Evolutionary conservation across 495 filamentous ascomycete species (phyloP).

Genomic region (Aspergillus baeticus): DNA sequence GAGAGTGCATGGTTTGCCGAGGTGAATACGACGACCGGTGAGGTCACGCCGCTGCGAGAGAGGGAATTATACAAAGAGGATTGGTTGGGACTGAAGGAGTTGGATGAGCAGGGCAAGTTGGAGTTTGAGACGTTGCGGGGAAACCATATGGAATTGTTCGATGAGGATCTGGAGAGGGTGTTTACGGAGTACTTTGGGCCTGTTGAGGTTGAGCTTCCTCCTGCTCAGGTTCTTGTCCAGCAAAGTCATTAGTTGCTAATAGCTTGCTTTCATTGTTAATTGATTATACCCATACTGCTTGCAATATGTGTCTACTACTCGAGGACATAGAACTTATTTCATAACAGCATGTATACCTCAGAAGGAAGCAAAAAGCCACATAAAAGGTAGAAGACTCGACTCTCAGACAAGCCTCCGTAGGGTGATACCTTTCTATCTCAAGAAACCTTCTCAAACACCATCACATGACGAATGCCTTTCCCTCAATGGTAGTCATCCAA

Average conservation of each 20-base stretch:
- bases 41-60: constrained; percentile 67
- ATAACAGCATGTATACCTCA: too few relatives aligned
- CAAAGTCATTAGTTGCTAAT: constrained; percentile 14
- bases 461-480: neutral
- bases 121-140: constrained; percentile 70
- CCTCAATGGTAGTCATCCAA: too few relatives aligned
- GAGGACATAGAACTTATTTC: too few relatives aligned
- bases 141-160: constrained; percentile 78
- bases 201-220: constrained; percentile 24
- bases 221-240: constrained; percentile 18
- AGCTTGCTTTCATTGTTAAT: neutral
- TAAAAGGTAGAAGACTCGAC: too few relatives aligned
- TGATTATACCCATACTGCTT: too few relatives aligned
- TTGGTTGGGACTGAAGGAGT: constrained; percentile 81
- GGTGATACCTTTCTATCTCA: too few relatives aligned
- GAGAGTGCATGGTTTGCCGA: constrained; percentile 91
- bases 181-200: constrained; percentile 71
- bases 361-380: too few relatives aligned
- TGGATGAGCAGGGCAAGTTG: constrained; percentile 79
- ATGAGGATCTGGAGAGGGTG: constrained; percentile 60
- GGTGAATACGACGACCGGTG: constrained; percentile 64
- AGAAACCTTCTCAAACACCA: too few relatives aligned
- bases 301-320: too few relatives aligned
- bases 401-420: too few relatives aligned
- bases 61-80: constrained; percentile 81